Evolutionary conservation across 208 protist genomes (phyloP).

Genomic region (Trypanosoma vivax): DNA sequence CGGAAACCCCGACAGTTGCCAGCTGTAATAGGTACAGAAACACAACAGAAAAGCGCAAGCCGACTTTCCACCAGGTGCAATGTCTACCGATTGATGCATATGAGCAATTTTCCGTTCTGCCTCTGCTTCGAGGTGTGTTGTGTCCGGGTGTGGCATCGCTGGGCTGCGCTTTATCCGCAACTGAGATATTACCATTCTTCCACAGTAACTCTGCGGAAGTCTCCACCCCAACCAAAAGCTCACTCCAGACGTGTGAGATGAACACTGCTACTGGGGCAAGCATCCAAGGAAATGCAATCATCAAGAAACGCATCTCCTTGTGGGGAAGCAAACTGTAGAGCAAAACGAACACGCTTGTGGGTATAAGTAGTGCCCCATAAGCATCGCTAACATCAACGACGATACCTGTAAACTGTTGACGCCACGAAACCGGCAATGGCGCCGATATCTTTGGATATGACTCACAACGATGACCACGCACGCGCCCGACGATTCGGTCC

Average conservation of each 20-base stretch:
- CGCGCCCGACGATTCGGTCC: neutral
- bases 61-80: neutral
- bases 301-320: conserved; percentile 94
- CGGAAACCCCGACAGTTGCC: conserved; percentile 19
- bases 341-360: conserved; percentile 49
- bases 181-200: too few relatives aligned
- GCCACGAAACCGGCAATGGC: neutral
- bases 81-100: neutral
- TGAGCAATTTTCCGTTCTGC: neutral
- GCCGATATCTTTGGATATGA: neutral
- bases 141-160: too few relatives aligned
- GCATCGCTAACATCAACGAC: neutral
- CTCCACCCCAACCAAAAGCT: neutral
- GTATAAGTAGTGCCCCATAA: conserved; percentile 16
- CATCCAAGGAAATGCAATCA: conserved; percentile 83
- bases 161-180: too few relatives aligned
- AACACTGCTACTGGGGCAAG: conserved; percentile 44
- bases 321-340: conserved; percentile 87
- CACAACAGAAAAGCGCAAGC: neutral
- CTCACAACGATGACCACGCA: neutral
- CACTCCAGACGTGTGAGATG: conserved; percentile 14
- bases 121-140: too few relatives aligned
- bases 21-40: conserved; percentile 16
- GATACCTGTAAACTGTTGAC: neutral
- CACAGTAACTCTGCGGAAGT: neutral